Evolutionary conservation across 768 basidiomycete species (phyloP), one percentile per base, ranked within the genome.

Genomic region (Fomitopsis serialis): DNA sequence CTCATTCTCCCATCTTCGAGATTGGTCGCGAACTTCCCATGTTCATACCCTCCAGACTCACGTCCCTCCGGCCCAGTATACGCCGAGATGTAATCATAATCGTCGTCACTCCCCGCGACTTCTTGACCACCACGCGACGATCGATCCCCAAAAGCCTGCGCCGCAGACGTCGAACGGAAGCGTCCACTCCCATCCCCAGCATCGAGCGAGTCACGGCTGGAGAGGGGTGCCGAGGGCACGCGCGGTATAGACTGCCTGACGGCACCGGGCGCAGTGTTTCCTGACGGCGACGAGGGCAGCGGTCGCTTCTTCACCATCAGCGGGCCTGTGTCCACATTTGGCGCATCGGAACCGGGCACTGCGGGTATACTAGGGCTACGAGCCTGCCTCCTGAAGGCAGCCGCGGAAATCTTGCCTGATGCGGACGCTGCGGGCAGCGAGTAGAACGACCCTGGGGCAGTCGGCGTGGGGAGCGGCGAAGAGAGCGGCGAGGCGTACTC

Each of bases 361-460:
- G 54, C 48, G 12, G 53, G 42, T 21, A 32, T 56, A 43, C 66
- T 70, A 32, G 62, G 58, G 36, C 67, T 64, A 21, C 73, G 25
- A 72, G 59, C 64, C 43, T 72, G 72, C 29, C 76, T 81, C 25
- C 85, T 73, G 25, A 84, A 72, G 68, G 87, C 87, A 5, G 87
- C 85, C 0, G 87, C 88, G 2, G 85, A 80, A 49, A 91, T 89
- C 52, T 80, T 91, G 42, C 84, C 76, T 13, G 77, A 66, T 52
- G 36, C 61, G 32, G 53, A 44, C 37, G 61, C 42, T 42, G 37
- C 49, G 17, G 53, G 54, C 12, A 58, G 56, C 60, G 45, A 61
- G 57, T 63, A 63, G 45, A 66, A 53, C 24, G 63, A 55, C 46
- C 29, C 21, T 11, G 46, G 46, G 8, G 15, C 37, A 4, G 37